Percentiles rank a stretch among this genome's conserved stretches.
phyloP scores from a whole-genome alignment of 2,329 filamentous ascomycete genomes.

The Botrytis pseudocinerea region DNA sequence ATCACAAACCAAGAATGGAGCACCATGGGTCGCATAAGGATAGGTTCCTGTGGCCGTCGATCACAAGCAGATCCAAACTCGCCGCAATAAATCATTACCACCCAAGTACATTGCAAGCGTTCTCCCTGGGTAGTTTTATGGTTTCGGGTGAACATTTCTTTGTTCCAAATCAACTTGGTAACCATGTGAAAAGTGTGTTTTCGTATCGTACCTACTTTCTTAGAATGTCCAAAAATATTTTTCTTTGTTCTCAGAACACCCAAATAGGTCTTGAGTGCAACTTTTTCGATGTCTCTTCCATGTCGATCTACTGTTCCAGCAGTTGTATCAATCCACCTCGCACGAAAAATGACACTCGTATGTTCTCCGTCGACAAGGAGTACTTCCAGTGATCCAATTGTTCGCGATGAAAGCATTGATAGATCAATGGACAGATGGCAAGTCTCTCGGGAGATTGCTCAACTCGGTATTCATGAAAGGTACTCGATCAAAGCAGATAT shows the following conservation, averaged over 20 bases:
- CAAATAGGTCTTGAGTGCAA: not conserved
- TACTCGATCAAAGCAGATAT: not conserved
- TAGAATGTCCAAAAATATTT: not conserved
- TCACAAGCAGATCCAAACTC: not conserved
- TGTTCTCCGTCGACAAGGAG: not conserved
- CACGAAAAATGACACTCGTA: not conserved
- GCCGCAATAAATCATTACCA: not conserved
- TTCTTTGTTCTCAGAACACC: not conserved
- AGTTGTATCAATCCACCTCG: not conserved
- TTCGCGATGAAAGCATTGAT: constrained; percentile 6
- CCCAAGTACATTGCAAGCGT: not conserved
- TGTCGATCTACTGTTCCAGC: not conserved
- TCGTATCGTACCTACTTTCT: not conserved
- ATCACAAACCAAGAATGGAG: not conserved
- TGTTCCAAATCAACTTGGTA: not conserved
- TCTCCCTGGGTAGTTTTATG: not conserved
- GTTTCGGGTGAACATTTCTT: not conserved
- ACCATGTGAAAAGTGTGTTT: not conserved
- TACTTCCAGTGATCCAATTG: not conserved
- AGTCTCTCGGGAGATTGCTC: constrained; percentile 7
- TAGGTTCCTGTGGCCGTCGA: not conserved
- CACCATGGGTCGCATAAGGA: not conserved
- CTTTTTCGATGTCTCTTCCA: not conserved
- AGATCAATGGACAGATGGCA: not conserved
- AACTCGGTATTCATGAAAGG: not conserved